phyloP scores from a whole-genome alignment of 1,284 basidiomycete genomes.

The Naganishia cerealis region DNA sequence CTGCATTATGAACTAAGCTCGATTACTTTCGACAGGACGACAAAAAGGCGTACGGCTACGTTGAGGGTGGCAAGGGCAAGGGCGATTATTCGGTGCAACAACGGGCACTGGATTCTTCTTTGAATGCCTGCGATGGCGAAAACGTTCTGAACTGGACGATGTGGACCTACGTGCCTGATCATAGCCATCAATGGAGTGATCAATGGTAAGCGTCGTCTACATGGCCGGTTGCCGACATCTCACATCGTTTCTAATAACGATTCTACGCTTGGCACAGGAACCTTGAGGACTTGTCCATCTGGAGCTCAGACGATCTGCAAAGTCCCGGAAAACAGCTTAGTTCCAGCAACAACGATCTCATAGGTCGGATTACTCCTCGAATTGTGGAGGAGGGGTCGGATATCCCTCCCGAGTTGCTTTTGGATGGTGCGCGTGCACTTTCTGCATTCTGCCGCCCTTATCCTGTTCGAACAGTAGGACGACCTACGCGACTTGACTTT shows the following conservation, averaged over 20 bases:
- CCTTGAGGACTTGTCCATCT: conserved; percentile 88
- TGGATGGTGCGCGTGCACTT: conserved; percentile 76
- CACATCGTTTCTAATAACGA: conserved; percentile 8
- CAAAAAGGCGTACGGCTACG: conserved; percentile 79
- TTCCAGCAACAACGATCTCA: conserved; percentile 10
- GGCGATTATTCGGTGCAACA: conserved; percentile 80
- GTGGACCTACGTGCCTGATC: conserved; percentile 82
- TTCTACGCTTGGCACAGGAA: conserved; percentile 59
- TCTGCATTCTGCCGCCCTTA: conserved; percentile 80
- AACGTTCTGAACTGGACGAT: conserved; percentile 81
- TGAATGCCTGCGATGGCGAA: conserved; percentile 82
- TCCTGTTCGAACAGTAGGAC: conserved; percentile 72
- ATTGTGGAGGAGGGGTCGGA: conserved; percentile 43
- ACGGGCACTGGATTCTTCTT: conserved; percentile 82
- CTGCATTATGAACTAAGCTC: not conserved
- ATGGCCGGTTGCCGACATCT: not conserved
- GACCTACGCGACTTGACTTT: conserved; percentile 67
- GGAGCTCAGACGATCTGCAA: conserved; percentile 72
- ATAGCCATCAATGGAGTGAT: conserved; percentile 84
- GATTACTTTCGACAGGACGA: conserved; percentile 57
- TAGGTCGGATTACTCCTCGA: conserved; percentile 41
- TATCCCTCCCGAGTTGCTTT: conserved; percentile 65
- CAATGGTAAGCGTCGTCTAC: conserved; percentile 60
- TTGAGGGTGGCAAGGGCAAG: conserved; percentile 68
- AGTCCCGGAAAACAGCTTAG: conserved; percentile 33